Evolutionary conservation across 345 rosid genomes (phyloP).

Genomic region (Toxicodendron radicans): DNA sequence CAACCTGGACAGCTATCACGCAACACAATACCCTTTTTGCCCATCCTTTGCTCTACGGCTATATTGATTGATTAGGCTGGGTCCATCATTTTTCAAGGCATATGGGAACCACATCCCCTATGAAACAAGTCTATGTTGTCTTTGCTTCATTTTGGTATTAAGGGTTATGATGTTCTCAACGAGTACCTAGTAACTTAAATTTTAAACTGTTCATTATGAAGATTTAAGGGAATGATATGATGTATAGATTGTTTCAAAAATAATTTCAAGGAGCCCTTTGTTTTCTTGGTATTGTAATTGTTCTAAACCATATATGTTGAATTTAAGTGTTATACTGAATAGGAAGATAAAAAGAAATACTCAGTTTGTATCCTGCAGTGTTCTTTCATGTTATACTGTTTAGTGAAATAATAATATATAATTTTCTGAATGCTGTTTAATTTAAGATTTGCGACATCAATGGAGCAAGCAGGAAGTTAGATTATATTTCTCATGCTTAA

Average conservation of each 20-base stretch:
- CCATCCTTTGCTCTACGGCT: too few relatives aligned
- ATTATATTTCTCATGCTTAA: background rate
- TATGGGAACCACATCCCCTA: background rate
- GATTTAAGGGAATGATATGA: background rate
- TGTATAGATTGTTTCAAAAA: too few relatives aligned
- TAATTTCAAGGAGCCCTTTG: background rate
- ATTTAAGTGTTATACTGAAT: background rate
- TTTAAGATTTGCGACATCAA: background rate
- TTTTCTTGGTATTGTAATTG: background rate
- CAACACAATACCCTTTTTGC: too few relatives aligned
- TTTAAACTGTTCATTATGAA: background rate
- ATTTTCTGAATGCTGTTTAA: background rate
- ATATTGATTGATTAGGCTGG: too few relatives aligned
- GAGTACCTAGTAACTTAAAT: background rate
- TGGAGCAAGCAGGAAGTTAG: background rate
- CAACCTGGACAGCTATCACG: too few relatives aligned
- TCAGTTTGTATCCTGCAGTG: background rate
- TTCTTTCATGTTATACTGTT: background rate
- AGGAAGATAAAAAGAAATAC: background rate
- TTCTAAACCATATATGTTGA: background rate
- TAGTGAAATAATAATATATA: background rate
- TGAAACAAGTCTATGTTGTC: background rate
- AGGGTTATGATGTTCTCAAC: background rate
- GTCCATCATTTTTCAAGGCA: background rate
- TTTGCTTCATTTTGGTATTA: background rate